phyloP scores from a whole-genome alignment of 1,139 yeast species.

The Casaregolazyma lundiana region DNA sequence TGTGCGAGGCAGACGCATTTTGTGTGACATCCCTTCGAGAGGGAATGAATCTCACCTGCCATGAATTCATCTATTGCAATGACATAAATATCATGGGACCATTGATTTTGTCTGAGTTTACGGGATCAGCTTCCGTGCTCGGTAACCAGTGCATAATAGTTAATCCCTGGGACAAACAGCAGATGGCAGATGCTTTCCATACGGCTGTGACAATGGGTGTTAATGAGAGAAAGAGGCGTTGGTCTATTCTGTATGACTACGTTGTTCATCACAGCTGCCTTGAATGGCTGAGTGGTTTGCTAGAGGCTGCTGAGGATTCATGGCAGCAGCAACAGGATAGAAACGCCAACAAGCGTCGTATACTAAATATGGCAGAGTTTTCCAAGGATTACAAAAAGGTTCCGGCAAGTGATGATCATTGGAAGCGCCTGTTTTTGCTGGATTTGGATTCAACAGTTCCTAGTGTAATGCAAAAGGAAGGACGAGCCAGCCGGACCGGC shows the following conservation, averaged over 20 bases:
- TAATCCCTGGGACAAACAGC: slow-evolving; percentile 84
- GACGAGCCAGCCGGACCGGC: background rate
- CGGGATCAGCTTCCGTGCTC: slow-evolving; percentile 84
- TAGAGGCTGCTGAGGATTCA: slow-evolving; percentile 51
- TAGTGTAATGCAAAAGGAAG: background rate
- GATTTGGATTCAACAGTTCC: slow-evolving; percentile 25
- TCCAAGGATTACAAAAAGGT: slow-evolving; percentile 23
- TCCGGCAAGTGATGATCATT: slow-evolving; percentile 12
- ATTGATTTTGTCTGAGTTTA: slow-evolving; percentile 81
- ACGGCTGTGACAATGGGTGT: slow-evolving; percentile 58
- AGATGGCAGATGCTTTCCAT: slow-evolving; percentile 59
- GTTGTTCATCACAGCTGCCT: slow-evolving; percentile 66
- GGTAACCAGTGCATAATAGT: slow-evolving; percentile 63
- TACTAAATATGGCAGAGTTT: slow-evolving; percentile 24
- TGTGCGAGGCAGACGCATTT: slow-evolving; percentile 81
- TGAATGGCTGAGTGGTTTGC: slow-evolving; percentile 64
- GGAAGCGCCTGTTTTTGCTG: slow-evolving; percentile 32
- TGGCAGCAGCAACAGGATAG: slow-evolving; percentile 57
- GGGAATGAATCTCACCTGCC: slow-evolving; percentile 95
- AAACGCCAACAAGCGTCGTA: slow-evolving; percentile 31
- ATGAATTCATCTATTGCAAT: slow-evolving; percentile 83
- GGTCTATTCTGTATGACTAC: slow-evolving; percentile 56
- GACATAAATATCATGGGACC: slow-evolving; percentile 65
- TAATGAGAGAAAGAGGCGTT: slow-evolving; percentile 54
- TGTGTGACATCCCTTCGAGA: slow-evolving; percentile 90